Base-by-base conservation (phyloP, 495 filamentous ascomycete species). In the Physcia stellaris region DNA sequence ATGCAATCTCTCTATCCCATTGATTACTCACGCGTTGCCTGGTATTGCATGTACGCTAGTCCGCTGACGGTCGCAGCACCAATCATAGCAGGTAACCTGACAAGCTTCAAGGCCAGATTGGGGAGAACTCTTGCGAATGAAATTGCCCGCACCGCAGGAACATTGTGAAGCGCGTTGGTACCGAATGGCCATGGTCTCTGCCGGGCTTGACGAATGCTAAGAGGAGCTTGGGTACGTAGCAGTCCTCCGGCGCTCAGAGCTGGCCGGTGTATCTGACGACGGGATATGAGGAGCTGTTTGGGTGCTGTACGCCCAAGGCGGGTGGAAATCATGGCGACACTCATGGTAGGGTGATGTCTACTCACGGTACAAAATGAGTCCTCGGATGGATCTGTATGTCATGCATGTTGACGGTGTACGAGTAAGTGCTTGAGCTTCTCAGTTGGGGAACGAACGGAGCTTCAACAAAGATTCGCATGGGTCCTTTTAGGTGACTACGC, bases 1-100 rank as follows among this genome's bases (percentile, higher is more conserved):
- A 10, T 22, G 24, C 24, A 22, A 6, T 32, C 10, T 42, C 27
- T 31, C 18, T 34, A 37, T 13, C 11, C n/a, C n/a, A n/a, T n/a
- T n/a, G n/a, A n/a, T n/a, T 28, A 67, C 84, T 53, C 71, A 92
- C 84, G 83, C 35, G 79, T 78, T 44, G 90, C 88, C 61, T 96
- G 92, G 57, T 96, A 95, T 56, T 99, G 90, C 23, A 99, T 51
- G 68, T 94, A 99, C 29, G 83, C 83, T 22, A 90, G 53, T 4
- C 83, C 82, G 5, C 82, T 86, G 54, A 99, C 70, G 60, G 80
- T 82, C 30, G 83, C 77, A 29, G 83, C 86, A 24, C 87, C 90
- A 54, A 93, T 86, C 60, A 94, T 75, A 41, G 92, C 88, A 19
- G 90, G 90, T 35, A 95, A 61, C 35, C 83, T 70, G 27, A 79